A percentile compares a stretch with the other conserved stretches of the same genome.
Evolutionary conservation across 345 rosid species (phyloP).

Genomic region (Eucalyptus sp.): DNA sequence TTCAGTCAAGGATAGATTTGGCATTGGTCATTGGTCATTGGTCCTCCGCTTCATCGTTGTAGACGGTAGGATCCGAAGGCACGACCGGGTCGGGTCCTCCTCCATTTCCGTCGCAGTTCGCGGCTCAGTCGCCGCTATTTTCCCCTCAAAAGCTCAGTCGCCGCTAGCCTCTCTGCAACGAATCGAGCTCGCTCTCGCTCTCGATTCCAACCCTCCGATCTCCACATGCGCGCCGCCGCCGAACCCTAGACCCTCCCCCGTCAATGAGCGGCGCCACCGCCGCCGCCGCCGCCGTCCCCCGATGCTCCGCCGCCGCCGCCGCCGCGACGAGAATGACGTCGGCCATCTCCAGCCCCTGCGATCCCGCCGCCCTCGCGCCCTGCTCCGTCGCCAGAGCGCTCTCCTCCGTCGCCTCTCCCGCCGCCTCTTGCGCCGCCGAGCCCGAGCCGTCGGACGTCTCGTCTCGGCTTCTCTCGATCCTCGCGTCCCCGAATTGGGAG

Average conservation of each 20-base stretch:
- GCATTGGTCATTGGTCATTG: neutral
- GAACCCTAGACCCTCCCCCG: neutral
- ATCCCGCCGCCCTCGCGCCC: neutral
- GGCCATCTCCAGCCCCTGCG: neutral
- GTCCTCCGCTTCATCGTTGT: too few species aligned
- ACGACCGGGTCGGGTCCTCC: neutral
- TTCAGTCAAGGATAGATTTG: neutral
- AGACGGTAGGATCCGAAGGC: neutral
- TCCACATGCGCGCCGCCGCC: neutral
- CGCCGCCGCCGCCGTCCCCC: neutral
- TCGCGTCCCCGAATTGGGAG: constrained; percentile 48
- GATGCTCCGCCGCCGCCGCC: neutral
- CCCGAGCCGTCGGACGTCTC: neutral
- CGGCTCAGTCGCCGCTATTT: neutral
- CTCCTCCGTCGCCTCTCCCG: neutral
- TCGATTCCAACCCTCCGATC: neutral
- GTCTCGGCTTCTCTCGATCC: constrained; percentile 26
- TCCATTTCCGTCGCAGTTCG: neutral
- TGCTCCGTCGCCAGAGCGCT: neutral
- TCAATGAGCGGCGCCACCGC: neutral
- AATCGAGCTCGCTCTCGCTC: neutral
- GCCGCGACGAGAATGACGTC: neutral
- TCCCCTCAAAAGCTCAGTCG: neutral
- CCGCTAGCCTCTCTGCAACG: neutral
- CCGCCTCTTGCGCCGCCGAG: neutral